A percentile compares a stretch with the other conserved stretches of the same genome.
phyloP scores from a whole-genome alignment of 768 basidiomycete genomes.

The Trichaptum fuscoviolaceum region DNA sequence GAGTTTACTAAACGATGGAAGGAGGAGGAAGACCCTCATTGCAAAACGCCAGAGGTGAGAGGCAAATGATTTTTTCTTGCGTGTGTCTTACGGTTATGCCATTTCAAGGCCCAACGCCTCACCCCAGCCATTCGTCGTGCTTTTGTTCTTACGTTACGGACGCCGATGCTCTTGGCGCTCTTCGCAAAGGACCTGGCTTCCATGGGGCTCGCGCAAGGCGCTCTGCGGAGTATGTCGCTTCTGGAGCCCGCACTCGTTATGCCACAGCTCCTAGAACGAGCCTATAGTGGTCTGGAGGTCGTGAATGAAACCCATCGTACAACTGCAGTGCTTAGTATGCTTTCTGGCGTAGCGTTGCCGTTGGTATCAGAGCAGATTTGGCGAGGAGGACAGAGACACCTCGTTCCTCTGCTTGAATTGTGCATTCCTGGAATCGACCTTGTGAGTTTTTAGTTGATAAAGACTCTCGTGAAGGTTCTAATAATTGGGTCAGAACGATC shows the following conservation, averaged over 20 bases:
- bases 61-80: not conserved
- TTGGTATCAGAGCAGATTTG: conserved; percentile 74
- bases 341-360: conserved; percentile 71
- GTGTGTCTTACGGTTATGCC: conserved; percentile 5
- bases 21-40: conserved; percentile 71
- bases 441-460: conserved; percentile 33
- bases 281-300: conserved; percentile 86
- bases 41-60: conserved; percentile 73
- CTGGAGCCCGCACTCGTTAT: conserved; percentile 83
- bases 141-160: conserved; percentile 77
- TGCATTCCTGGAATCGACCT: conserved; percentile 91
- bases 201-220: conserved; percentile 75
- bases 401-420: conserved; percentile 82
- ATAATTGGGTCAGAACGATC: conserved; percentile 56
- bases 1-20: conserved; percentile 78
- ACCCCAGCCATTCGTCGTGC: conserved; percentile 76
- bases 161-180: conserved; percentile 87
- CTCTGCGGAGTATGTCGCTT: conserved; percentile 71
- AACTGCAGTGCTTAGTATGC: conserved; percentile 81
- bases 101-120: conserved; percentile 58
- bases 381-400: conserved; percentile 83
- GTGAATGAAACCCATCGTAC: conserved; percentile 95
- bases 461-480: conserved; percentile 4
- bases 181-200: conserved; percentile 80
- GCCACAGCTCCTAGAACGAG: conserved; percentile 87